Base-by-base conservation (phyloP, 2,329 filamentous ascomycete genomes). In the Cercospora zeina region DNA sequence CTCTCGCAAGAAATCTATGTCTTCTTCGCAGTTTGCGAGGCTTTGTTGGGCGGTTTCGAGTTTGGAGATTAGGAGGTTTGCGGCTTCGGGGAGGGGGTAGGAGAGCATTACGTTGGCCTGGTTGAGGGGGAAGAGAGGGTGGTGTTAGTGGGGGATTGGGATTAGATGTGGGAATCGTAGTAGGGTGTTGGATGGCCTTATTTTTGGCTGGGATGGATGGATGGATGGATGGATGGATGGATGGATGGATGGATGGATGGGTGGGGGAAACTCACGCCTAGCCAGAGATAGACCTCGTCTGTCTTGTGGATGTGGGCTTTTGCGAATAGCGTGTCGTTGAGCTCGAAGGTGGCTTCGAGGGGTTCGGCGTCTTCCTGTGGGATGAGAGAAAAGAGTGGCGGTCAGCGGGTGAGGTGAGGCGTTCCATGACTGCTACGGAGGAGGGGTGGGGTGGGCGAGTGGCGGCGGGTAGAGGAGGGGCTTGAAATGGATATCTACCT, bases 21-120 rank as follows among this genome's bases (percentile, higher is more conserved):
- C 95, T 79, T 99, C 95, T 74, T 97, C 92, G 74, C 93, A 97
- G 71, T 96, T 93, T n/a, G 80, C 79, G 69, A 96, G 77, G 72
- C 88, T 96, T 72, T 85, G 82, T 77, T 93, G 89, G 1, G 95
- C 95, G 8, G 90, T 89, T 30, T 82, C 79, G 19, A 96, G 80
- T 77, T 96, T 97, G 13, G 87, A 86, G 49, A 84, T 80, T 60
- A 99, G 82, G 68, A 99, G 83, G 47, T 82, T 81, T 77, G 93
- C 87, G 0, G 95, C 95, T 78, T 97, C 95, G 14, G 87, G 85
- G 65, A 97, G 87, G 3, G 93, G 91, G 75, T 99, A 99, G 55
- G 95, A 87, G 62, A 99, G 82, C 95, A 99, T 99, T 53, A 97
- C 93, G 71, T 99, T 99, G 61, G 95, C 93, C 88, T 90, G 24